These are phyloP conservation scores for Backusella australiensis DNA, from an alignment of 192 early-diverging fungal species.

Conservation along the genomic window DNA sequence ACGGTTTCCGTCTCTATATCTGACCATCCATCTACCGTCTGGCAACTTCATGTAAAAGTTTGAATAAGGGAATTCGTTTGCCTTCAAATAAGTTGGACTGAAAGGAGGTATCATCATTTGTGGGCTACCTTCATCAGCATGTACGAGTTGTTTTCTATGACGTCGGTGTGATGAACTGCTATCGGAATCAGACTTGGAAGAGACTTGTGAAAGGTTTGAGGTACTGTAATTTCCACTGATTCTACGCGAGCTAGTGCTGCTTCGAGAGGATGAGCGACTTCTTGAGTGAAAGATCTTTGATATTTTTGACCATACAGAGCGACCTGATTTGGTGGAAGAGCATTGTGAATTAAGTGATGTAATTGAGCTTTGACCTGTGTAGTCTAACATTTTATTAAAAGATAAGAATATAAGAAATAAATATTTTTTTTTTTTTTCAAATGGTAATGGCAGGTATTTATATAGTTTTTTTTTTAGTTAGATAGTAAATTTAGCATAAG, in stretches of 20 bases:
- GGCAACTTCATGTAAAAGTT: conserved; percentile 39
- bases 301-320: conserved; percentile 8
- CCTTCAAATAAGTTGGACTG: conserved; percentile 26
- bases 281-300: background rate
- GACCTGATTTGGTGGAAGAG: conserved; percentile 8
- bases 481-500: background rate
- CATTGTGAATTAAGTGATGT: conserved; percentile 4
- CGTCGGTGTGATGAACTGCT: background rate
- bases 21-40: conserved; percentile 37
- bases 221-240: background rate
- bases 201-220: background rate
- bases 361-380: background rate
- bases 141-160: conserved; percentile 11
- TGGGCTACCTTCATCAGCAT: background rate
- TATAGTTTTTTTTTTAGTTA: background rate
- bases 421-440: background rate
- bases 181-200: background rate
- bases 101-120: conserved; percentile 21
- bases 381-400: conserved; percentile 1
- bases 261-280: background rate
- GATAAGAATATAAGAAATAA: background rate
- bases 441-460: background rate
- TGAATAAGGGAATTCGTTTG: conserved; percentile 34
- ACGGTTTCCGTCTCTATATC: conserved; percentile 35
- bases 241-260: background rate